Evolutionary conservation across 2,329 filamentous ascomycete species (phyloP), one percentile per base, ranked within the genome.

Genomic region (Pseudogymnoascus sp.): DNA sequence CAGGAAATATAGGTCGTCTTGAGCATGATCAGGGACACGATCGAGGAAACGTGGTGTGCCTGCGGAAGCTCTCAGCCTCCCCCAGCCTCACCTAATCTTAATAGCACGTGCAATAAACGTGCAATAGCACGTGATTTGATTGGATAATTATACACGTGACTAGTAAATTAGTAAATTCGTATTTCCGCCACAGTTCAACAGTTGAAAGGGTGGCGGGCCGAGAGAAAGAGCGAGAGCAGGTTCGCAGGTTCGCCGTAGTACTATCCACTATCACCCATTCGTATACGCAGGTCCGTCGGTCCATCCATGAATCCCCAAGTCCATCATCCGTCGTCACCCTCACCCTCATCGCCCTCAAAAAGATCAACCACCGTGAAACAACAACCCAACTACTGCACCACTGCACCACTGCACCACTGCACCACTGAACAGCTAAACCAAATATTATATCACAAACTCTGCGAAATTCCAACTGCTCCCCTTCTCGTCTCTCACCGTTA

Each of bases 341-440:
- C 43, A 43, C 7, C 43, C 43, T 28, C 43, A 28, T 28, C 43
- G 43, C 43, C 43, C 43, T 53, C 43, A n/a, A 50, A 53, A 53
- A 40, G 38, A 31, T 38, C 22, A 62, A 50, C 59, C 40, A 62
- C 59, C 22, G 59, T 37, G n/a, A 26, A 43, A 28, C 63, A 61
- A 22, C 16, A 61, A 33, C 60, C 43, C 43, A 53, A 53, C 43
- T 28, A 3, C 24, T 53, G 14, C 43, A 61, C 61, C 59, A 40
- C 56, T 37, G 56, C 59, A 24, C 19, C 41, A n/a, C n/a, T n/a
- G n/a, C n/a, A n/a, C n/a, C n/a, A n/a, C n/a, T n/a, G n/a, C n/a
- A n/a, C n/a, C n/a, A 53, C 24, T 16, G 43, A 28, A 53, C 43
- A 53, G 43, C 24, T 31, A 4, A 31, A 53, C 14, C 4, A n/a